Evolutionary conservation across 495 filamentous ascomycete genomes (phyloP).

Genomic region (Pyrenula aspistea): DNA sequence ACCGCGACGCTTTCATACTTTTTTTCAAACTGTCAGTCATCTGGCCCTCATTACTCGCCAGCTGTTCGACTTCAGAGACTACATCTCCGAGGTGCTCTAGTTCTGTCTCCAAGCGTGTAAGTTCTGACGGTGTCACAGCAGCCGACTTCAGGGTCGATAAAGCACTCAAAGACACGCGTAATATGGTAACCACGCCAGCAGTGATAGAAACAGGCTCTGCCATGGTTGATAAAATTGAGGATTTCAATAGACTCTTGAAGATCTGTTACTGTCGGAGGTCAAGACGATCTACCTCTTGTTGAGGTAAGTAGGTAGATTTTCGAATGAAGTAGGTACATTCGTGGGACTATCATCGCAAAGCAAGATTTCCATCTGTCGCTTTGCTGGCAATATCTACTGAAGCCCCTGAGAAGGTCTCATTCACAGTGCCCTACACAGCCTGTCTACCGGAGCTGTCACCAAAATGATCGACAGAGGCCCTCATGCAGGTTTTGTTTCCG

Average conservation of each 20-base stretch:
- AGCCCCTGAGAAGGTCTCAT: background rate
- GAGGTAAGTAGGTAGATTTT: background rate
- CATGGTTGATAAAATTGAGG: background rate
- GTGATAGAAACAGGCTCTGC: background rate
- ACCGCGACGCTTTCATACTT: background rate
- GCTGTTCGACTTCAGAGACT: background rate
- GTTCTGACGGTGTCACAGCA: background rate
- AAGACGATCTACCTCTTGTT: background rate
- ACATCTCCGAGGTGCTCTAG: background rate
- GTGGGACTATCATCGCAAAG: background rate
- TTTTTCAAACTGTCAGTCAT: background rate
- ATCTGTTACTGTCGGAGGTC: background rate
- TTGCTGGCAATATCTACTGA: background rate
- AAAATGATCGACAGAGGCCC: background rate
- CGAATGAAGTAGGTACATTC: background rate
- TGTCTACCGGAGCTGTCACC: background rate
- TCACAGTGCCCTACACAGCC: background rate
- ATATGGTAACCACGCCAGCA: constrained; percentile 3
- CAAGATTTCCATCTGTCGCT: background rate
- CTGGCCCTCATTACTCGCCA: background rate
- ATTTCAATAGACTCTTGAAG: background rate
- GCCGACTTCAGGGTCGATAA: background rate
- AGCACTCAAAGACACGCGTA: constrained; percentile 2
- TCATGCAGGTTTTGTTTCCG: background rate
- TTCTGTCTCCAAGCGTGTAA: background rate